A percentile compares a stretch with the other conserved stretches of the same genome.
Conservation (phyloP, 176 grass and related monocot species). For the Aegilops longissima region DNA sequence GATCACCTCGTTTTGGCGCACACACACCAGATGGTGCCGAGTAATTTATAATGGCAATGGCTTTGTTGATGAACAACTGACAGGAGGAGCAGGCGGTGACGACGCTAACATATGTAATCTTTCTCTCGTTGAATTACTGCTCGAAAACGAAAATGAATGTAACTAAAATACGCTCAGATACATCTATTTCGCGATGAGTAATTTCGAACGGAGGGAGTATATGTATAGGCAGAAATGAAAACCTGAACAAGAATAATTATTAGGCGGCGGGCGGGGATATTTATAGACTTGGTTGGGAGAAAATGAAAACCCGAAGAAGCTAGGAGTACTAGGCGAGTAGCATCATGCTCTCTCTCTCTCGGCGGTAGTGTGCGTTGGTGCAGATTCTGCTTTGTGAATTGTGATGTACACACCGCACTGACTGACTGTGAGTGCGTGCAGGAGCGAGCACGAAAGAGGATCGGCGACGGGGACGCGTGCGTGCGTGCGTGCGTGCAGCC, state of each 20-base stretch:
- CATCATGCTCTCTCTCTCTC: not conserved
- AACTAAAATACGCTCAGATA: too few species aligned
- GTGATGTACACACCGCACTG: not conserved
- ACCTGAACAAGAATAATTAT: not conserved
- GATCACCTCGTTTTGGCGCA: not conserved
- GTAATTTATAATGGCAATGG: too few species aligned
- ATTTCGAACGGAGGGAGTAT: too few species aligned
- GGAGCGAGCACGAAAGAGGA: not conserved
- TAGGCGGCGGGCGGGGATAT: not conserved
- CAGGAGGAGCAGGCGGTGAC: not conserved
- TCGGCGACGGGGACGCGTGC: not conserved
- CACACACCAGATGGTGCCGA: not conserved
- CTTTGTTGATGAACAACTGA: not conserved
- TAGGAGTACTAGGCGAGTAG: too few species aligned
- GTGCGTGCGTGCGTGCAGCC: constrained; percentile 1
- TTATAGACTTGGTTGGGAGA: not conserved
- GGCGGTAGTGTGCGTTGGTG: not conserved
- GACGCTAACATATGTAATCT: too few species aligned
- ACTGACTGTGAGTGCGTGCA: not conserved
- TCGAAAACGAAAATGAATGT: too few species aligned
- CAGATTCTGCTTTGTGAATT: constrained; percentile 4
- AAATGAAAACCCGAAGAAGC: not conserved
- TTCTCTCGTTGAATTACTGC: too few species aligned
- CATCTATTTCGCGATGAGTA: too few species aligned
- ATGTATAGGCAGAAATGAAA: not conserved